Evolutionary conservation across 139 green algal species (phyloP), one percentile per base, ranked within the genome.

Genomic region (Coelastrella sp.): DNA sequence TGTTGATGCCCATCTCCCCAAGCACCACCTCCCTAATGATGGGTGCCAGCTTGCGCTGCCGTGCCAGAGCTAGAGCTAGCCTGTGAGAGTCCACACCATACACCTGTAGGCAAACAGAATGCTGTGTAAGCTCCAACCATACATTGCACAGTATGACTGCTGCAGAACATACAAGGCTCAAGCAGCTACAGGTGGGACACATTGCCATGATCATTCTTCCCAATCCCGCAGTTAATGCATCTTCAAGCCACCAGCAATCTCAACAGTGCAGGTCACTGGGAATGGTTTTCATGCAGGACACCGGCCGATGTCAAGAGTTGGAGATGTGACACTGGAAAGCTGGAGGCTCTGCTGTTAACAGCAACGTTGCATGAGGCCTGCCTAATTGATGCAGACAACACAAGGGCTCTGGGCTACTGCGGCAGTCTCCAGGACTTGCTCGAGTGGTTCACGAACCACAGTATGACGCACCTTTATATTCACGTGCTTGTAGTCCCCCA

Each of bases 31-130:
- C 87, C 61, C 89, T 90, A 57, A 99, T 78, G 19, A 98, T 86
- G 7, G 94, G 93, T 74, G 96, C 63, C 66, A 99, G 90, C 85
- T 95, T 87, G 14, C 93, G 89, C 8, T 59, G 70, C 0, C 60
- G 57, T 60, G 97, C 94, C 78, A 99, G 91, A 7, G 94, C 94
- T 58, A 96, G 86, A 0, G 97, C 97, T 72, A 99, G 92, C 10
- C 97, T 93, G 93, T 99, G 97, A 17, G 86, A 78, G 12, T 88
- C 79, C 8, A 66, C 27, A 8, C 88, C 78, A 70, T 72, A 66
- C 68, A 81, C 88, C 58, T 88, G 61, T 7, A 68, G 6, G 20
- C 20, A 76, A 49, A 49, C 35, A 19, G 6, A 73, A 20, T 25
- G 49, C 27, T 7, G 35, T 49, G 35, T 49, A 1, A 49, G 35